phyloP scores from a whole-genome alignment of 2,329 filamentous ascomycete genomes.

The Ilyonectria sp. region DNA sequence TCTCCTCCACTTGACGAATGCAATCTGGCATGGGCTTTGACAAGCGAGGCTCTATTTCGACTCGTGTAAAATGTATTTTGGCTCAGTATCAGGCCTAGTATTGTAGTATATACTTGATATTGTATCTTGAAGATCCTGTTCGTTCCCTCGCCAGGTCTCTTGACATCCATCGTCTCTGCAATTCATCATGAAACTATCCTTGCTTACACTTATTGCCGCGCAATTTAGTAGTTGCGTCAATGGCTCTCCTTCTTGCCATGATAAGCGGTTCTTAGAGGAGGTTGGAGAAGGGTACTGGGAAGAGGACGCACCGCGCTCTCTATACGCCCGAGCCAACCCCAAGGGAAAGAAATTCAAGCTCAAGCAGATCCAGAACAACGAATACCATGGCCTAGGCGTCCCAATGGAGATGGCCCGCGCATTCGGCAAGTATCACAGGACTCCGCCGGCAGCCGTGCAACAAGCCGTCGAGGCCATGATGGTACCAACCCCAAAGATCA shows the following conservation, averaged over 20 bases:
- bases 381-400: conserved; percentile 53
- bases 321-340: conserved; percentile 25
- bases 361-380: conserved; percentile 52
- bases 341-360: conserved; percentile 48
- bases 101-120: neutral
- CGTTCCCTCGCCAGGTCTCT: no score
- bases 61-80: neutral
- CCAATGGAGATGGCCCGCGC: conserved; percentile 50
- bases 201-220: conserved; percentile 7
- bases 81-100: neutral
- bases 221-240: conserved; percentile 13
- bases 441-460: conserved; percentile 48
- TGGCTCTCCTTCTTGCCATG: conserved; percentile 1
- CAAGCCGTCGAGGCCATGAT: conserved; percentile 39
- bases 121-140: neutral
- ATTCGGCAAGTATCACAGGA: conserved; percentile 56
- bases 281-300: conserved; percentile 25
- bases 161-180: neutral
- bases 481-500: conserved; percentile 22
- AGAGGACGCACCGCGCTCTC: conserved; percentile 13
- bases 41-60: neutral
- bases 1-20: neutral
- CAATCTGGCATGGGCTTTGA: neutral
- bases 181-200: conserved; percentile 29
- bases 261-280: neutral